A percentile compares a stretch with the other conserved stretches of the same genome.
Evolutionary conservation across 2,329 filamentous ascomycete species (phyloP).

Genomic region (Paraphoma sp.): DNA sequence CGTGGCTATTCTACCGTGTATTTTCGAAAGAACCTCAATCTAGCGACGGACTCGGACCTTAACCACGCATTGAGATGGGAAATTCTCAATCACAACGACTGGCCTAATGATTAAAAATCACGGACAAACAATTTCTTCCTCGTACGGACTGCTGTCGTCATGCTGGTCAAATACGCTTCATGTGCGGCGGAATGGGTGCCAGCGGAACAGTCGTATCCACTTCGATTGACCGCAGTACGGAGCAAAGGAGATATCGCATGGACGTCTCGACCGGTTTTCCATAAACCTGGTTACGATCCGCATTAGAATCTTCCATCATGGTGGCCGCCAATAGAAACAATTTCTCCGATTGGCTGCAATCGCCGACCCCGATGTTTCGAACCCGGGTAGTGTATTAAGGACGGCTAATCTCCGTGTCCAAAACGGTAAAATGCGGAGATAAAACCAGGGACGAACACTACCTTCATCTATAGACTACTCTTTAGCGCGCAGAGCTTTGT

Average conservation of each 20-base stretch:
- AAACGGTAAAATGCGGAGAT: conserved; percentile 1
- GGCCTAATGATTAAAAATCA: too few species aligned
- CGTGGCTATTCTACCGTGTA: too few species aligned
- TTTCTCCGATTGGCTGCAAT: conserved; percentile 1
- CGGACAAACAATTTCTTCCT: too few species aligned
- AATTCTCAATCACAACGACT: too few species aligned
- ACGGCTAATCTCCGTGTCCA: conserved; percentile 5
- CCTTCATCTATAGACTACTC: not conserved
- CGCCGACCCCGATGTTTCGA: not conserved
- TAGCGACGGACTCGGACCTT: too few species aligned
- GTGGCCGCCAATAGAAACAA: not conserved
- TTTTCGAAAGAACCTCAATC: too few species aligned
- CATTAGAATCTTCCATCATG: not conserved
- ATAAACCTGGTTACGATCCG: not conserved
- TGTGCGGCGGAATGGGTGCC: too few species aligned
- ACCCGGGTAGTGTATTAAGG: conserved; percentile 3
- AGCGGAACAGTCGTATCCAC: too few species aligned
- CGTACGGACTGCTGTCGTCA: too few species aligned
- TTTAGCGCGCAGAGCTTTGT: not conserved
- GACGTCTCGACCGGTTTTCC: not conserved
- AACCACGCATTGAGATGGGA: too few species aligned
- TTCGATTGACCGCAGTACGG: not conserved
- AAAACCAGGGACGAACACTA: not conserved
- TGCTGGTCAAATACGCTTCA: too few species aligned
- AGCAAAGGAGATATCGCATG: not conserved